phyloP scores from a whole-genome alignment of 2,329 filamentous ascomycete genomes.

The Immersiporthe knoxdaviesiana region DNA sequence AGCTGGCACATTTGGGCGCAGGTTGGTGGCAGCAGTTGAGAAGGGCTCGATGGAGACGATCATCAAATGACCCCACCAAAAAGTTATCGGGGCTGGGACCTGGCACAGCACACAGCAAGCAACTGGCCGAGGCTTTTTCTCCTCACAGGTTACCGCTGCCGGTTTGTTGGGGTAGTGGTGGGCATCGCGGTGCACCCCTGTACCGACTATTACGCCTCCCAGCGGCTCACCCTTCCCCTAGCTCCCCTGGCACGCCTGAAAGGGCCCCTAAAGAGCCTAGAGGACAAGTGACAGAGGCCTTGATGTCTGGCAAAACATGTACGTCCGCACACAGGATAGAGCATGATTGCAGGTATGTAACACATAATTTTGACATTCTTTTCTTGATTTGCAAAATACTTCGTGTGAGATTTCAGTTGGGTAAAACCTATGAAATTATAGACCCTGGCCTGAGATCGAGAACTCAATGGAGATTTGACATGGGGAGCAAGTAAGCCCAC shows the following conservation, averaged over 20 bases:
- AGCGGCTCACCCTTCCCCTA: neutral
- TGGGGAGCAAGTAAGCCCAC: neutral
- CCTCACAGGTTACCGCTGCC: conserved; percentile 3
- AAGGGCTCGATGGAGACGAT: conserved; percentile 9
- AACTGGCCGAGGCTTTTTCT: conserved; percentile 18
- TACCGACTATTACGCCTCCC: neutral
- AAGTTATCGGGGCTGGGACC: conserved; percentile 3
- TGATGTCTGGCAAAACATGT: neutral
- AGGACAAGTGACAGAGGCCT: neutral
- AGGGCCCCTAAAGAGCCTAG: neutral
- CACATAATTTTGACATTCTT: neutral
- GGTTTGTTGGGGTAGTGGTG: conserved; percentile 9
- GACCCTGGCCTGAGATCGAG: neutral
- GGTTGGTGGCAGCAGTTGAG: neutral
- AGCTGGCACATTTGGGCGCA: conserved; percentile 8
- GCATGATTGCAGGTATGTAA: neutral
- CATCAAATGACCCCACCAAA: conserved; percentile 22
- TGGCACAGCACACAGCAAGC: neutral
- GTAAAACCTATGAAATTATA: neutral
- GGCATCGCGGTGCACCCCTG: conserved; percentile 12
- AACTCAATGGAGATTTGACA: neutral
- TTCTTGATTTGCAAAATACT: neutral
- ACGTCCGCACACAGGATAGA: too few relatives aligned
- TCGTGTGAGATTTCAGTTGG: too few relatives aligned
- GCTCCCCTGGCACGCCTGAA: neutral